Base-by-base conservation (phyloP, 768 basidiomycete species). In the Mycena rosella region DNA sequence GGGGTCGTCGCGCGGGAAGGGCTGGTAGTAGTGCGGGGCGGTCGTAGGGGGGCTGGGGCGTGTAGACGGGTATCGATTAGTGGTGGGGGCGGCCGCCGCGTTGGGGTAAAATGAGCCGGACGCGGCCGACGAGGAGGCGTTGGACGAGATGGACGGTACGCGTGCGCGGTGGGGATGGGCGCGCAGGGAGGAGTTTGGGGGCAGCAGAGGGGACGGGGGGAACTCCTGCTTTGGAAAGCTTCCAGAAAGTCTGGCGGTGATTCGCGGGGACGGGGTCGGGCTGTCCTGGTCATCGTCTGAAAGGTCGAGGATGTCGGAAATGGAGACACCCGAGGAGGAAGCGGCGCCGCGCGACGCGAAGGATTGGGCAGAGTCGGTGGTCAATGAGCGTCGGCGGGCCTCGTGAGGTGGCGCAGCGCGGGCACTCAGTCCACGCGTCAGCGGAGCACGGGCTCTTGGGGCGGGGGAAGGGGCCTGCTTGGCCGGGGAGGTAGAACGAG, bases 11-110 rank as follows among this genome's bases (percentile, higher is more conserved):
- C 72, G 74, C 44, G 40, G 75, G 72, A 79, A 78, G 18, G 74
- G 74, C 60, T 76, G 82, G 76, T 74, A 80, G 51, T 64, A 77
- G 71, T 72, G 81, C 68, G 70, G 77, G 67, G 68, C 51, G 7
- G 61, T 67, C 63, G 79, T 74, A 29, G 77, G 78, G 45, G 80
- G 68, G 60, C 72, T 75, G 18, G 78, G 69, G 62, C 83, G 80
- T 36, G 79, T 60, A 22, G 82, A 71, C 26, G 76, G 72, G 70
- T 80, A 89, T 34, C 89, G 87, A 69, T 91, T 83, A 11, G 87
- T 88, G 74, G 89, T 89, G 17, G 87, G 87, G 24, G 87, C 85
- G 26, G 89, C 81, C 26, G 88, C 85, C 20, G 89, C 80, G 0
- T 81, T 76, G 9, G 89, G 87, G 71, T 89, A 87, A 57, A 86